Percentiles rank a stretch among this genome's conserved stretches.
Evolutionary conservation across 176 grass and related monocot genomes (phyloP).

Genomic region (Secale cereale): DNA sequence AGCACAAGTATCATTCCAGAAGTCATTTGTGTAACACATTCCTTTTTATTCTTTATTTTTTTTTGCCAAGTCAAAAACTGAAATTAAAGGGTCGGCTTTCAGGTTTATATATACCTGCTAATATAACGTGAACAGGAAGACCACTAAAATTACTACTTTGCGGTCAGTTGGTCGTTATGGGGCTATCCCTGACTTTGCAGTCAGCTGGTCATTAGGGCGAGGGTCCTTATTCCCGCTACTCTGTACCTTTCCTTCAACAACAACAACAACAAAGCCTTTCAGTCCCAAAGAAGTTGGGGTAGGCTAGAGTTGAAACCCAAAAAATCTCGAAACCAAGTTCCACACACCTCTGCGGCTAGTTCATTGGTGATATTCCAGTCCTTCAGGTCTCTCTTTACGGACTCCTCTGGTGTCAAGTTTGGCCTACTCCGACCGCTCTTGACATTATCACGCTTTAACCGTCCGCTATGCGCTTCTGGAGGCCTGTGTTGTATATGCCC

Average conservation of each 20-base stretch:
- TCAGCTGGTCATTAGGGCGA: background rate
- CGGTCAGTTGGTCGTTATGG: background rate
- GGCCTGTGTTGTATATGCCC: background rate
- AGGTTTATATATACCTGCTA: background rate
- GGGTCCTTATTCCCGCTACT: background rate
- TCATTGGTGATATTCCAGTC: background rate
- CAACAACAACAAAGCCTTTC: background rate
- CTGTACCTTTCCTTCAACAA: background rate
- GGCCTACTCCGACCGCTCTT: background rate
- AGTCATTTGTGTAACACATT: too few relatives aligned
- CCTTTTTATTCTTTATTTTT: background rate
- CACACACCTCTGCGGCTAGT: background rate
- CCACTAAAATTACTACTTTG: background rate
- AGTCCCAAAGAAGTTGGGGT: background rate
- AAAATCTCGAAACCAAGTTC: background rate
- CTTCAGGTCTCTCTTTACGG: background rate
- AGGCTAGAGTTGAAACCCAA: background rate
- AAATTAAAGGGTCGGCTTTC: background rate
- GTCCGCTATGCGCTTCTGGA: background rate
- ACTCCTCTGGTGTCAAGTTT: background rate
- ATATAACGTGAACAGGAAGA: slow-evolving; percentile 3
- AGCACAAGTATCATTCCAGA: background rate
- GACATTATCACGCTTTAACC: background rate
- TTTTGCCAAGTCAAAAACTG: background rate
- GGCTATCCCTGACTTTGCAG: background rate